These are phyloP conservation scores for Lentinus tigrinus DNA, from an alignment of 768 basidiomycete species.

Conservation along the genomic window DNA sequence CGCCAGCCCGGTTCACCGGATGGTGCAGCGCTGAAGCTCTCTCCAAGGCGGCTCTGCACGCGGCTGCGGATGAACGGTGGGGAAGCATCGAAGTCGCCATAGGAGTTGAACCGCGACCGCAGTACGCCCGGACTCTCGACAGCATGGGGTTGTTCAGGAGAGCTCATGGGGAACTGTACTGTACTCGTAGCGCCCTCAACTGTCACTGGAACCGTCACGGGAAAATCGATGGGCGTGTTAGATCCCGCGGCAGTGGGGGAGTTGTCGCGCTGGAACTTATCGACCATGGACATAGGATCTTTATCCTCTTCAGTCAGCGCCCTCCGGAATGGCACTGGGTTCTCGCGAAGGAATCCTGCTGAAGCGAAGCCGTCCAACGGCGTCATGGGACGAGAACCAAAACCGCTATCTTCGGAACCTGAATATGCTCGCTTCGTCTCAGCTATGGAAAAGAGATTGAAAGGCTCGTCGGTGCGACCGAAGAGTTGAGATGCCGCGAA, in stretches of 20 bases:
- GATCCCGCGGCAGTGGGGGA: constrained; percentile 42
- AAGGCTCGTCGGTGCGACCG: constrained; percentile 73
- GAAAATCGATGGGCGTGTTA: constrained; percentile 59
- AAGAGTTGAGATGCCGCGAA: constrained; percentile 87
- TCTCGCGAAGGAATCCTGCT: constrained; percentile 32
- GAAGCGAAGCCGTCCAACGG: constrained; percentile 51
- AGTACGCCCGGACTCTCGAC: constrained; percentile 56
- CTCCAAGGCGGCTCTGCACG: constrained; percentile 70
- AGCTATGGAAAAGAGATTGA: constrained; percentile 80
- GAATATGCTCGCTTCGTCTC: constrained; percentile 61
- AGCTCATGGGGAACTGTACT: constrained; percentile 78
- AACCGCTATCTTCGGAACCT: constrained; percentile 53
- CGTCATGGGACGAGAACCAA: constrained; percentile 50
- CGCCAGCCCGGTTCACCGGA: constrained; percentile 77
- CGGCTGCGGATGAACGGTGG: constrained; percentile 86
- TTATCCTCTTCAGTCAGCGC: constrained; percentile 78
- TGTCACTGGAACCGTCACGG: constrained; percentile 50
- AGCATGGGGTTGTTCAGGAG: constrained; percentile 59
- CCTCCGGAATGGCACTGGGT: constrained; percentile 73
- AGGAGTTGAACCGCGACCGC: constrained; percentile 66
- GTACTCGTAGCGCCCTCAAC: constrained; percentile 59
- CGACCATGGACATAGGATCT: constrained; percentile 44
- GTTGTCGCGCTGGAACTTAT: constrained; percentile 43
- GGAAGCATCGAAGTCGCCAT: constrained; percentile 67
- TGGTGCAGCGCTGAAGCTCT: constrained; percentile 37